Evolutionary conservation across 2,329 filamentous ascomycete species (phyloP), one percentile per base, ranked within the genome.

Genomic region (Colletotrichum tabaci): DNA sequence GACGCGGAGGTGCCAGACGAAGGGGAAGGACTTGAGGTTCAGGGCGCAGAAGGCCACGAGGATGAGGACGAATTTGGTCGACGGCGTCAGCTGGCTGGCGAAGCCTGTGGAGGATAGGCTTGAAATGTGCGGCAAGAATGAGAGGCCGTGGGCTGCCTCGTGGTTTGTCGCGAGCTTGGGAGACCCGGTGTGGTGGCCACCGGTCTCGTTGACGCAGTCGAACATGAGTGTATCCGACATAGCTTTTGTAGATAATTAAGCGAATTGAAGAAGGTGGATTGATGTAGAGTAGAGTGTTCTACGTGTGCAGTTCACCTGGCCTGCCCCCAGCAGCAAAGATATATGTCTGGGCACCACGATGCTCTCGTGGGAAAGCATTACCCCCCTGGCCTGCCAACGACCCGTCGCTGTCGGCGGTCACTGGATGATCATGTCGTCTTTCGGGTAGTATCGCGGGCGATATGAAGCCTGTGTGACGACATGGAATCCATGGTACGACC

Each of bases 1-100:
- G 44, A 60, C 23, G 44, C 63, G 63, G 30, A 65, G 40, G 10
- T 66, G 53, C 55, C 55, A 66, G 30, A 61, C 44, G 7, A 53
- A 60, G 23, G 64, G 64, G 16, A 53, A 7, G 2, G 46, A 52
- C 30, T 61, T 46, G 21, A 53, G 46, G 55, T 67, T 61, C 3
- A 67, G 49, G n/a, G 21, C 35, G 18, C 46, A 35, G n/a, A 61
- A 61, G 2, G 10, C 15, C 18, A 65, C 13, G 42, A 49, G 2
- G 0, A 65, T 40, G 12, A 47, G 12, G 42, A 49, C 2, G 40
- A 40, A 49, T 6, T 49, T 23, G 4, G 42, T n/a, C 8, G 42
- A 40, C 1, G 62, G 12, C 15, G 13, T 40, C 13, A 57, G 9
- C 13, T 49, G 52, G n/a, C 15, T 21, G 42, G n/a, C 21, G n/a